Percentiles rank a stretch among this genome's conserved stretches.
phyloP scores from a whole-genome alignment of 179 eudicot species.

The Patellifolia procumbens region DNA sequence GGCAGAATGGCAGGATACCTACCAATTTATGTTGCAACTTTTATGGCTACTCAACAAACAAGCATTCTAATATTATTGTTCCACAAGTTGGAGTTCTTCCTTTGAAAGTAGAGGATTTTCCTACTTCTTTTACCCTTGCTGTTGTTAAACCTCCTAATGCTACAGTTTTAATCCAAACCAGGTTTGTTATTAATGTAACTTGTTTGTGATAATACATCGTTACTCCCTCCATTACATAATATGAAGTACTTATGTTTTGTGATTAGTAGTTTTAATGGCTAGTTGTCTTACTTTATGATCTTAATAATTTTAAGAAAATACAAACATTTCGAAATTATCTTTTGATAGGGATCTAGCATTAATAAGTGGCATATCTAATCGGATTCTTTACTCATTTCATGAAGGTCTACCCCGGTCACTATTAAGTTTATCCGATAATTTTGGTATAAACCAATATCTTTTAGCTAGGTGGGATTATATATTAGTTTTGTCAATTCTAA shows the following conservation, averaged over 20 bases:
- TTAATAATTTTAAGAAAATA: too few species aligned
- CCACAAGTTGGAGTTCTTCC: slow-evolving; percentile 8
- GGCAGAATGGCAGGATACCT: not conserved
- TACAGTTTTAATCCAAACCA: slow-evolving; percentile 19
- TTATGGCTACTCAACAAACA: slow-evolving; percentile 1
- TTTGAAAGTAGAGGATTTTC: slow-evolving; percentile 16
- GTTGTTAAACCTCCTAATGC: slow-evolving; percentile 29
- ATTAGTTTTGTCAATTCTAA: too few species aligned
- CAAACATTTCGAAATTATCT: too few species aligned
- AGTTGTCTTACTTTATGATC: too few species aligned
- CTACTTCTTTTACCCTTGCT: slow-evolving; percentile 24
- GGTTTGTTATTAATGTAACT: slow-evolving; percentile 4
- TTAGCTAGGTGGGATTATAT: too few species aligned
- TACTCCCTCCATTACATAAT: not conserved
- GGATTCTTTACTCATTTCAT: too few species aligned
- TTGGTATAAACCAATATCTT: too few species aligned
- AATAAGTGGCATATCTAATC: too few species aligned
- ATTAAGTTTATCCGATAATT: too few species aligned
- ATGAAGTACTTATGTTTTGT: not conserved
- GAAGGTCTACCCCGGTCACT: too few species aligned
- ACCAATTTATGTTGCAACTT: slow-evolving; percentile 7
- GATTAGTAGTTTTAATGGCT: too few species aligned
- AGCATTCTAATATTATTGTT: not conserved
- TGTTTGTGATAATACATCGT: not conserved
- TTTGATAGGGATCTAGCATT: too few species aligned